These are phyloP conservation scores for Tympanopsis confertula DNA, from an alignment of 2,329 filamentous ascomycete genomes.

Conservation along the genomic window DNA sequence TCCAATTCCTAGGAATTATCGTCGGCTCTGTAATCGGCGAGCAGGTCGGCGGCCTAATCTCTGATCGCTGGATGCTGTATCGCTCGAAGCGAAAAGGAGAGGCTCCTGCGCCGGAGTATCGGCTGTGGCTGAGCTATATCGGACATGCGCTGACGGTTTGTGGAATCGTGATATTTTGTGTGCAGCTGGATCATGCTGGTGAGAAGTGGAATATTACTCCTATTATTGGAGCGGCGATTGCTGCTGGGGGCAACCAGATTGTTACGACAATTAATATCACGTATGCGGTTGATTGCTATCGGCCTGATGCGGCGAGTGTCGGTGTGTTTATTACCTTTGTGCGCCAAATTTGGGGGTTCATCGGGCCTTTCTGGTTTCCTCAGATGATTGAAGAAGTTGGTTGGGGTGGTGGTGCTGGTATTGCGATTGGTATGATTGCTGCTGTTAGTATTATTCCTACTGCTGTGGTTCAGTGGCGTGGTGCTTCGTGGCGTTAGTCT, in stretches of 20 bases:
- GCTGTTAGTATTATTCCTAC: constrained; percentile 16
- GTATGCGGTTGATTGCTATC: constrained; percentile 46
- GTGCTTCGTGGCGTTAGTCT: no score
- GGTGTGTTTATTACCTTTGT: constrained; percentile 47
- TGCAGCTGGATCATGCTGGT: constrained; percentile 31
- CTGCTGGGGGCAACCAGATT: constrained; percentile 44
- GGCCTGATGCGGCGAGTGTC: constrained; percentile 35
- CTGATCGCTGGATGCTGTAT: constrained; percentile 38
- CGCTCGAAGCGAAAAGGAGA: constrained; percentile 18
- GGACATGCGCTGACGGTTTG: constrained; percentile 36
- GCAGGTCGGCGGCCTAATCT: constrained; percentile 39
- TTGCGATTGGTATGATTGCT: constrained; percentile 21
- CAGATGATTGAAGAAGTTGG: constrained; percentile 22
- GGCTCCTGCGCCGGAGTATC: constrained; percentile 31
- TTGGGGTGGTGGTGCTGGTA: constrained; percentile 18
- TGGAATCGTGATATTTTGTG: constrained; percentile 40
- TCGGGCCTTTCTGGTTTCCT: constrained; percentile 26
- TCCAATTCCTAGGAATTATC: constrained; percentile 44
- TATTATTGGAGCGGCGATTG: constrained; percentile 37
- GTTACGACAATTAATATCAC: constrained; percentile 48
- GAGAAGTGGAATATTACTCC: constrained; percentile 43
- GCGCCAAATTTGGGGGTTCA: constrained; percentile 39
- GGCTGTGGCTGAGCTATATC: constrained; percentile 43
- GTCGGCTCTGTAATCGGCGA: constrained; percentile 45
- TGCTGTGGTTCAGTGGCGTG: constrained; percentile 15